Conservation (phyloP, 2,329 filamentous ascomycete species). For the Penicillium sumatraense region DNA sequence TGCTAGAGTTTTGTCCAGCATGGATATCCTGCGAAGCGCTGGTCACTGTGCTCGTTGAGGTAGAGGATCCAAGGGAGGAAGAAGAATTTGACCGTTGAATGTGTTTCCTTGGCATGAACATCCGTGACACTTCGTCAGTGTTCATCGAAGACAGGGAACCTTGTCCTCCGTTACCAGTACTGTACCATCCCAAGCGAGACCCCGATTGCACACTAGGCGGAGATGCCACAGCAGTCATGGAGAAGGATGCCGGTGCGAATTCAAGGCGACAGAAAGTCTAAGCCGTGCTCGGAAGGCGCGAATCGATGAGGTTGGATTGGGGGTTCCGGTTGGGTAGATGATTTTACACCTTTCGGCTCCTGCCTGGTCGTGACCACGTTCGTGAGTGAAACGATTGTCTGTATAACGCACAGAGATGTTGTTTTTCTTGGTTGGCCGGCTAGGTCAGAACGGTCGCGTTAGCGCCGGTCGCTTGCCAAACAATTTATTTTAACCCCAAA, state of each 20-base stretch:
- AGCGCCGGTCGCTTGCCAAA: conserved; percentile 31
- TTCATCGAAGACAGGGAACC: conserved; percentile 73
- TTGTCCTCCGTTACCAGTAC: conserved; percentile 59
- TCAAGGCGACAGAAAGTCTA: conserved; percentile 18
- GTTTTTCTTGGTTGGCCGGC: conserved; percentile 26
- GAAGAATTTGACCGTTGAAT: conserved; percentile 88
- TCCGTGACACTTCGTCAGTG: conserved; percentile 80
- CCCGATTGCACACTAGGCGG: conserved; percentile 66
- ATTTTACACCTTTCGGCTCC: not conserved
- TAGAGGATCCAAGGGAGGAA: conserved; percentile 72
- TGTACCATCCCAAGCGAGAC: conserved; percentile 65
- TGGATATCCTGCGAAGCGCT: conserved; percentile 40
- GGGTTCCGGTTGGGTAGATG: conserved; percentile 12
- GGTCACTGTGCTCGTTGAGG: conserved; percentile 58
- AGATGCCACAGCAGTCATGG: conserved; percentile 71
- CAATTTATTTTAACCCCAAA: conserved; percentile 15
- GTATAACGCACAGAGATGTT: conserved; percentile 13
- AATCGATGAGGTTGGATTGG: not conserved
- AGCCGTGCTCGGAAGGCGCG: conserved; percentile 15
- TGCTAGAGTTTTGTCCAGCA: conserved; percentile 41
- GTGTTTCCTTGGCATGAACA: conserved; percentile 88
- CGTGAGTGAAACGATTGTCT: not conserved
- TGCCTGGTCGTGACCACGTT: not conserved
- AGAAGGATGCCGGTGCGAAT: conserved; percentile 32
- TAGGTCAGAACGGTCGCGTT: conserved; percentile 37